Evolutionary conservation across 2,329 filamentous ascomycete genomes (phyloP).

Genomic region (Beauveria asiatica): DNA sequence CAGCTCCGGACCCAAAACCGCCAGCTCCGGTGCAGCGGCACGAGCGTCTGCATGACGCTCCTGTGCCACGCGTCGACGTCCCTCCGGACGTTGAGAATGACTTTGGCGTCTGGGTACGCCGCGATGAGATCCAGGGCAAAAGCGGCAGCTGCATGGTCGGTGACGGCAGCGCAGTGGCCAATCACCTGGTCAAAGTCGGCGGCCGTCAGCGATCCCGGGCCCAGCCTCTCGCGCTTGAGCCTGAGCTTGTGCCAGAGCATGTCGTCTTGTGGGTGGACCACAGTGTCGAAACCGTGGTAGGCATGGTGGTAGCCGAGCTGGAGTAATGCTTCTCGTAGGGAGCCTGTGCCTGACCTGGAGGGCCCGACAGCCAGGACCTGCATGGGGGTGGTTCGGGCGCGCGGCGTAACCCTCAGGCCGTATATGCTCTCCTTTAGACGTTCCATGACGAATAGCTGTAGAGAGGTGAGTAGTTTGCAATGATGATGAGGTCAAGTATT

Average conservation of each 20-base stretch:
- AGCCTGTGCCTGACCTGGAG: constrained; percentile 9
- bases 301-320: constrained; percentile 9
- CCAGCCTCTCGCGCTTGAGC: background rate
- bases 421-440: background rate
- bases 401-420: background rate
- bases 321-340: constrained; percentile 1
- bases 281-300: constrained; percentile 7
- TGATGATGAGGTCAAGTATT: too few species aligned
- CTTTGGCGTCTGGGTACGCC: constrained; percentile 31
- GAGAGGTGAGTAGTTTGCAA: too few species aligned
- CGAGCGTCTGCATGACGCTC: constrained; percentile 19
- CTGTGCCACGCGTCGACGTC: constrained; percentile 32
- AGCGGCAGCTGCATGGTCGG: constrained; percentile 11
- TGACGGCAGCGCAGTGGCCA: constrained; percentile 10
- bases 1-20: constrained; percentile 16
- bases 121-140: constrained; percentile 4
- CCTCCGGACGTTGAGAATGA: constrained; percentile 30
- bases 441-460: background rate
- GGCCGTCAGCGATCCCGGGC: background rate
- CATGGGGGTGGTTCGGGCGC: background rate
- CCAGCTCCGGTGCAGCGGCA: constrained; percentile 8
- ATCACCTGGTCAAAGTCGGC: constrained; percentile 10
- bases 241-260: background rate
- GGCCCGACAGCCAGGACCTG: constrained; percentile 3
- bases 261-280: constrained; percentile 1